A percentile compares a stretch with the other conserved stretches of the same genome.
Evolutionary conservation across 371 early-diverging fungal species (phyloP).

Genomic region (Mortierella sp.): DNA sequence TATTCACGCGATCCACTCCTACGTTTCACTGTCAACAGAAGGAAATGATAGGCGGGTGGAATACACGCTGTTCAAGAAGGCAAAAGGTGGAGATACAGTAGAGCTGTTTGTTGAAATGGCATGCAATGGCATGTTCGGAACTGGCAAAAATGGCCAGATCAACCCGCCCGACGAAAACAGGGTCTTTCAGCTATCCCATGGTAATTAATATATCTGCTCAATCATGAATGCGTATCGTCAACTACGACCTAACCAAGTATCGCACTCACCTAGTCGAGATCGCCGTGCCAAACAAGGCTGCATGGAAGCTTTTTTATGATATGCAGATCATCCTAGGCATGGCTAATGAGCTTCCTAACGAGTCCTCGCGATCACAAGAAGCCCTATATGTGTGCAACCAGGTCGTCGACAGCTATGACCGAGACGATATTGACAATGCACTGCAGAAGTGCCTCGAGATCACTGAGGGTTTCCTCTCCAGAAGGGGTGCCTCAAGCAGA

Average conservation of each 20-base stretch:
- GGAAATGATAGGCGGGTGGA: slow-evolving; percentile 82
- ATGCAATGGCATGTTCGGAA: slow-evolving; percentile 95
- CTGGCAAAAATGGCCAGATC: slow-evolving; percentile 66
- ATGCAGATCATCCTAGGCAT: slow-evolving; percentile 84
- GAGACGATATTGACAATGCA: slow-evolving; percentile 61
- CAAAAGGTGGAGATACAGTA: slow-evolving; percentile 69
- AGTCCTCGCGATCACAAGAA: slow-evolving; percentile 76
- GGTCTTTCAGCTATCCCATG: slow-evolving; percentile 49
- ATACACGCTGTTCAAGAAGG: slow-evolving; percentile 73
- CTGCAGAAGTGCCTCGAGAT: slow-evolving; percentile 68
- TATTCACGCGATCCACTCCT: background rate
- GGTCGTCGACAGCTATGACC: slow-evolving; percentile 80
- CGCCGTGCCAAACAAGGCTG: slow-evolving; percentile 73
- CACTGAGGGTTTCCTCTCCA: slow-evolving; percentile 70
- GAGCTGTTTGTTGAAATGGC: slow-evolving; percentile 90
- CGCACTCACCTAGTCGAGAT: slow-evolving; percentile 77
- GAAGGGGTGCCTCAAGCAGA: slow-evolving; percentile 63
- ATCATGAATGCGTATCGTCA: slow-evolving; percentile 24
- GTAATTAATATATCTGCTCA: slow-evolving; percentile 1
- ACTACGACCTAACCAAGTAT: too few species aligned
- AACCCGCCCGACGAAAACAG: slow-evolving; percentile 80
- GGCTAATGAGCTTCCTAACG: slow-evolving; percentile 76
- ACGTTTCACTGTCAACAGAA: slow-evolving; percentile 22
- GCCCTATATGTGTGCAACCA: slow-evolving; percentile 86
- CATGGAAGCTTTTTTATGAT: slow-evolving; percentile 80